Evolutionary conservation across 768 basidiomycete genomes (phyloP).

Genomic region (Amanita molliuscula): DNA sequence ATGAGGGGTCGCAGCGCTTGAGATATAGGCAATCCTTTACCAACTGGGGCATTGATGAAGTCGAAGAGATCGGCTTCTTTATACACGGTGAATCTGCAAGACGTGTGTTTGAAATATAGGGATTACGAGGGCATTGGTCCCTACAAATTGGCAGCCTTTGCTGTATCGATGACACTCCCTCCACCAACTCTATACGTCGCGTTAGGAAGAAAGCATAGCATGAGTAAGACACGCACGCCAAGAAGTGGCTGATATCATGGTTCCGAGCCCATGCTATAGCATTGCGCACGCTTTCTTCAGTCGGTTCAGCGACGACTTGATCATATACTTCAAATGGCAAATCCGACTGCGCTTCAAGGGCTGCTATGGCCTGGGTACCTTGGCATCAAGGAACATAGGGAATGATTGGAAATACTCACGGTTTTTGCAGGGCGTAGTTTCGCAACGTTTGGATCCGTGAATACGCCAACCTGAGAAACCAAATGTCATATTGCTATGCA

Average conservation of each 20-base stretch:
- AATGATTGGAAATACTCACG: constrained; percentile 25
- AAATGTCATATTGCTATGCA: not conserved
- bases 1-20: constrained; percentile 74
- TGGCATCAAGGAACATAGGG: not conserved
- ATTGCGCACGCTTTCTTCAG: constrained; percentile 79
- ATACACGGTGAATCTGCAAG: constrained; percentile 73
- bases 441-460: constrained; percentile 82
- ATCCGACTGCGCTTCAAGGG: constrained; percentile 68
- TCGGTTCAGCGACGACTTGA: constrained; percentile 80
- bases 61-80: constrained; percentile 89
- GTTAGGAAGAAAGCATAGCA: not conserved
- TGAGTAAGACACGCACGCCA: constrained; percentile 44
- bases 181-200: constrained; percentile 66
- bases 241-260: constrained; percentile 88
- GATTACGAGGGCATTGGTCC: constrained; percentile 8
- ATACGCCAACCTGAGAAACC: constrained; percentile 68
- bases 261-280: constrained; percentile 84
- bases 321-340: constrained; percentile 79
- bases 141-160: constrained; percentile 88
- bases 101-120: constrained; percentile 1
- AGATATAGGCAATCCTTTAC: constrained; percentile 80
- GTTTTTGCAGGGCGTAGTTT: constrained; percentile 75
- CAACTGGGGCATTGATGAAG: constrained; percentile 94
- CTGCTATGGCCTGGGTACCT: constrained; percentile 50
- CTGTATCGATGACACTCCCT: constrained; percentile 93